Evolutionary conservation across 2,329 filamentous ascomycete genomes (phyloP), one percentile per base, ranked within the genome.

Genomic region (Neonectria sp.): DNA sequence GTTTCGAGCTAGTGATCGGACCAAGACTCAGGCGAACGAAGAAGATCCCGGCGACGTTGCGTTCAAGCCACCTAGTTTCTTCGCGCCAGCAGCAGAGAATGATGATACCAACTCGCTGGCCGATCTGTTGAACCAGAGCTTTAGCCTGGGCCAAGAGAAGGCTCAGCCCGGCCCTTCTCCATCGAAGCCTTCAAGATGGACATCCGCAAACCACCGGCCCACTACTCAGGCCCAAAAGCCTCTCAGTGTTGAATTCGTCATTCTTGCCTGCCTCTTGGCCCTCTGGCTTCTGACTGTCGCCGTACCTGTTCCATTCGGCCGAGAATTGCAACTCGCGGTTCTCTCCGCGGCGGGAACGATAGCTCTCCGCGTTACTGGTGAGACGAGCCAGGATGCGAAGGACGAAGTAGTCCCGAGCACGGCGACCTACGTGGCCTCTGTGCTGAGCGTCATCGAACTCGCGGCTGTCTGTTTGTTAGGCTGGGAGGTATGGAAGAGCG

Each of bases 51-150:
- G 31, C 0, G 67, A 66, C 3, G 83, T 83, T 40, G 79, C 86
- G 35, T 90, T 91, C 60, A 86, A 89, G 65, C 87, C 89, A 53
- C 89, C 89, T 2, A 87, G 80, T n/a, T 88, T 90, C 79, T 91
- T 90, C 77, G 88, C 89, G 4, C 82, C 84, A 1, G 73, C 80
- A 13, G 61, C 72, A 24, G 75, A 79, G 7, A 79, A 80, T 49
- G 84, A 85, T 48, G 83, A 85, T 53, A 77, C 83, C 3, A 83
- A 81, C 62, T 78, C 80, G 1, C 63, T 87, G 62, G 83, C 84
- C 0, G 84, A 86, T 33, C 68, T 86, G 21, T 79, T 87, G 57
- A 79, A 78, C 48, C 79, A 82, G 68, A 83, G 82, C 60, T 86
- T 87, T 63, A 82, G 73, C 13, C 67, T 87, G 6, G 78, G 77